Base-by-base conservation (phyloP, 1,284 basidiomycete genomes). In the Trichosporon ovoides region DNA sequence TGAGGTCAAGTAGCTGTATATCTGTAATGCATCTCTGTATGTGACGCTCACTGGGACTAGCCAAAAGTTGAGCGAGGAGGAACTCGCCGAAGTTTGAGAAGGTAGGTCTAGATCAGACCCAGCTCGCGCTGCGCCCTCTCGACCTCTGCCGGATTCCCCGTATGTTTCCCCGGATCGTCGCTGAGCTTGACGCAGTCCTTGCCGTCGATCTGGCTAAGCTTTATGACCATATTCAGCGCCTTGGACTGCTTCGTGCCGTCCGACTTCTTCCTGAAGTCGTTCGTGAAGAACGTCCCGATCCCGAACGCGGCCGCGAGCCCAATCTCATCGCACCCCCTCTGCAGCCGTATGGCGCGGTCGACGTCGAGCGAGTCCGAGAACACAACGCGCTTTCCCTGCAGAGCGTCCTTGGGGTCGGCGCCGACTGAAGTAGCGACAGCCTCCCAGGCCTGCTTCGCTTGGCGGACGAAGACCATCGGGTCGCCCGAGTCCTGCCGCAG, bases 401-500 rank as follows among this genome's bases (percentile, higher is more conserved):
- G 52, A 40, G 83, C 77, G 58, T 89, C 83, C 2, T 89, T 75
- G 16, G 80, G 78, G 52, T 84, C 38, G n/a, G 67, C 68, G 5
- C 61, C 56, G 2, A 38, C 48, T 2, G n/a, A n/a, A n/a, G 68
- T 62, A 31, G 69, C 71, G 7, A 76, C 67, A 24, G 63, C 52
- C 22, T 53, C 59, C 72, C 73, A 96, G 52, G 87, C 81, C 62
- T 81, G 80, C 69, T 86, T 88, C 14, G 86, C 90, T 18, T 82
- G 80, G 16, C 83, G 82, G 6, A 86, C 89, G 69, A 90, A 96
- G 11, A 75, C 76, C 62, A 88, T 83, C 0, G 93, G 91, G 69
- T 94, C 87, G 2, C 92, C 92, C 1, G 88, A 91, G 73, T 97
- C 93, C 75, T 97, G 93, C n/a, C 93, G 84, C 19, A 97, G 78